Evolutionary conservation across 202 grass and related monocot genomes (phyloP).

Genomic region (Miscanthus sacchariflorus): DNA sequence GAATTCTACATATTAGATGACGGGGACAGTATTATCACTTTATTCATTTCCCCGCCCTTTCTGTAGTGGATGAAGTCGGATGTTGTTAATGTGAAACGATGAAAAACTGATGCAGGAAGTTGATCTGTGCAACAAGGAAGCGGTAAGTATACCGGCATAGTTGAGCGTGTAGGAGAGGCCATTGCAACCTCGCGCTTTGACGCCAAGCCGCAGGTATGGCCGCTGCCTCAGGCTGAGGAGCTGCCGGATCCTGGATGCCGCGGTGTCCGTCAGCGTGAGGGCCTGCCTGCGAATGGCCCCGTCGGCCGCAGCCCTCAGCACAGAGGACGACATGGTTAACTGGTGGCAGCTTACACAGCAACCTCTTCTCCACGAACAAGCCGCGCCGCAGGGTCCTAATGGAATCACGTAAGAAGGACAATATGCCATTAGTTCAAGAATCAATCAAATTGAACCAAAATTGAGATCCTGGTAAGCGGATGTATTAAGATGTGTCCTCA

Average conservation of each 20-base stretch:
- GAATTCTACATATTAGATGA: background rate
- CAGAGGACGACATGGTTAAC: slow-evolving; percentile 52
- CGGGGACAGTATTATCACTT: background rate
- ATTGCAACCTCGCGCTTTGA: slow-evolving; percentile 88
- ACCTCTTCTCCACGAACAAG: background rate
- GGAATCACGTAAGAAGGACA: background rate
- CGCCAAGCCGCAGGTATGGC: slow-evolving; percentile 70
- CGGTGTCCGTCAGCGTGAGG: slow-evolving; percentile 63
- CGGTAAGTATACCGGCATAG: slow-evolving; percentile 59
- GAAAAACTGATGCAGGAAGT: background rate
- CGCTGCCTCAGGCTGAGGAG: slow-evolving; percentile 76
- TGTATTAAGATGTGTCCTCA: background rate
- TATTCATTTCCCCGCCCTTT: background rate
- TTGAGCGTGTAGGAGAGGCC: slow-evolving; percentile 94
- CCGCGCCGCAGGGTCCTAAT: background rate
- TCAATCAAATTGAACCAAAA: background rate
- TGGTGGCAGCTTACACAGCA: background rate
- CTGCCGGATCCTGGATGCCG: slow-evolving; percentile 67
- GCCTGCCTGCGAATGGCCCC: slow-evolving; percentile 70
- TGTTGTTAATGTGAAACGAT: background rate
- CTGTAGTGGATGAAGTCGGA: background rate
- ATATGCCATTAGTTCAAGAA: background rate
- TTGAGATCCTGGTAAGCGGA: background rate
- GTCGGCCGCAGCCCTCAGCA: slow-evolving; percentile 63
- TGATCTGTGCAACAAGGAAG: background rate